Conservation (phyloP, 1,284 basidiomycete genomes). For the Tilletia horrida region DNA sequence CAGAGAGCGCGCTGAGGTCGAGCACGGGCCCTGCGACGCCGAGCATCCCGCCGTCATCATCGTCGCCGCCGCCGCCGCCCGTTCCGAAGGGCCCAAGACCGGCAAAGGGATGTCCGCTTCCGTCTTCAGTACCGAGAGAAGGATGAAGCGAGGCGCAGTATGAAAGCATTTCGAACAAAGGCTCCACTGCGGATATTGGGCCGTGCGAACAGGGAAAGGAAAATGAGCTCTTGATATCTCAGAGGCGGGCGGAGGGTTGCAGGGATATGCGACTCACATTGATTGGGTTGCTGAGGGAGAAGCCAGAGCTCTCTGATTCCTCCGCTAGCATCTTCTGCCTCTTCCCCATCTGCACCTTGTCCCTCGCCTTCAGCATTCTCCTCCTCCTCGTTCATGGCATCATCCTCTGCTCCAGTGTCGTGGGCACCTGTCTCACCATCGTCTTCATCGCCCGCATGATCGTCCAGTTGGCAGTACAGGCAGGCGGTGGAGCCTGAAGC, state of each 20-base stretch:
- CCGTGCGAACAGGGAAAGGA: neutral
- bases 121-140: constrained; percentile 59
- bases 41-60: constrained; percentile 45
- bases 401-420: constrained; percentile 4
- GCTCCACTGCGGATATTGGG: constrained; percentile 68
- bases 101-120: constrained; percentile 53
- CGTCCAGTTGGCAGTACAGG: constrained; percentile 52
- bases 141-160: constrained; percentile 85
- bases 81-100: constrained; percentile 48
- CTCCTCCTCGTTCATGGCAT: constrained; percentile 24
- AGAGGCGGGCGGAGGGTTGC: neutral
- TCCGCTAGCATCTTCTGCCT: neutral
- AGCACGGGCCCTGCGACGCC: constrained; percentile 49
- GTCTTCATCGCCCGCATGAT: constrained; percentile 35
- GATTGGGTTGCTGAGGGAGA: neutral
- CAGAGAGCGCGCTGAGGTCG: constrained; percentile 16
- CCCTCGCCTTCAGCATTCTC: neutral
- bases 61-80: constrained; percentile 20
- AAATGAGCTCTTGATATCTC: neutral
- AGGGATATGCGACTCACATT: constrained; percentile 10
- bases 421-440: constrained; percentile 24
- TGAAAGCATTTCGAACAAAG: constrained; percentile 85
- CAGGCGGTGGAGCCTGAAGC: constrained; percentile 24
- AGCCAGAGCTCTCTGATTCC: constrained; percentile 14
- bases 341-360: neutral